phyloP scores from a whole-genome alignment of 2,329 filamentous ascomycete species.

The Pseudophaeomoniella oleicola region DNA sequence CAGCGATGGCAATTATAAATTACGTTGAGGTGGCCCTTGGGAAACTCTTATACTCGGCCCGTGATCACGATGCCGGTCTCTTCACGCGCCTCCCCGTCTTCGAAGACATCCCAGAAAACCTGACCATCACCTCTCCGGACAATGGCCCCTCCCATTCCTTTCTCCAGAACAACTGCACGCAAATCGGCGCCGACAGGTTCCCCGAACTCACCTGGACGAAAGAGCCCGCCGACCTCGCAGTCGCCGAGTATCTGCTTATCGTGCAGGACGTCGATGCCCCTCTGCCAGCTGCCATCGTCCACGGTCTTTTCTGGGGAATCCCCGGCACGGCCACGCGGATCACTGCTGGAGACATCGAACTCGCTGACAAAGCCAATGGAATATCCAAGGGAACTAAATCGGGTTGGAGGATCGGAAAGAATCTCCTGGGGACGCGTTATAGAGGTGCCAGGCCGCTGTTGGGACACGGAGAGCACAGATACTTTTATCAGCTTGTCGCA shows the following conservation, averaged over 20 bases:
- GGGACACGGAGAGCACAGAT: conserved; percentile 38
- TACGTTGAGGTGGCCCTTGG: conserved; percentile 7
- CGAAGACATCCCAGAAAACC: conserved; percentile 4
- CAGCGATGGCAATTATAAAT: conserved; percentile 3
- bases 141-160: conserved; percentile 15
- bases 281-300: conserved; percentile 28
- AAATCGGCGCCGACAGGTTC: conserved; percentile 23
- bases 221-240: conserved; percentile 13
- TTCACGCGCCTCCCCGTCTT: conserved; percentile 4
- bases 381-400: conserved; percentile 15
- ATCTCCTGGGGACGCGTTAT: conserved; percentile 26
- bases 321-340: conserved; percentile 19
- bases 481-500: conserved; percentile 36
- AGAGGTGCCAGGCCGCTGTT: conserved; percentile 31
- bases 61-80: conserved; percentile 6
- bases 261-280: conserved; percentile 34
- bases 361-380: conserved; percentile 10
- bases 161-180: conserved; percentile 23
- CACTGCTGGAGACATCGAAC: conserved; percentile 22
- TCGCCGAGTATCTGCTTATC: conserved; percentile 33
- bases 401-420: conserved; percentile 34
- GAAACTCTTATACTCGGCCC: conserved; percentile 3
- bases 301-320: conserved; percentile 31
- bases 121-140: conserved; percentile 13
- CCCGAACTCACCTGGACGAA: conserved; percentile 27